Evolutionary conservation across 352 stramenopile genomes (phyloP).

Genomic region (Phytophthora colocasiae): DNA sequence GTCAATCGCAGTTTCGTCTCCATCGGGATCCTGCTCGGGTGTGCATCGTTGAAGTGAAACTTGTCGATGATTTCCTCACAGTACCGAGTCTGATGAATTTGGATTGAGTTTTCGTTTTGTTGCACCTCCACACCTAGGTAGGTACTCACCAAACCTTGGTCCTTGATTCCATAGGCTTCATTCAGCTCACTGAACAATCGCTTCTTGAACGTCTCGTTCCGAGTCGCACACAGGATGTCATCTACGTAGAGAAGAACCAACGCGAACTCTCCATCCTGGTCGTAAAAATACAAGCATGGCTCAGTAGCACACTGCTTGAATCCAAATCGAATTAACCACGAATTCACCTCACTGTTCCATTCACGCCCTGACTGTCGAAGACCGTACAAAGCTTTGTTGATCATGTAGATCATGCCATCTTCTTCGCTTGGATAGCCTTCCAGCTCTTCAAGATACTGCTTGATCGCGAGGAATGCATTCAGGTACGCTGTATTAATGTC

Average conservation of each 20-base stretch:
- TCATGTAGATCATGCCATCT: slow-evolving; percentile 9
- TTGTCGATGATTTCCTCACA: not conserved
- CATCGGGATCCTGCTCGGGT: not conserved
- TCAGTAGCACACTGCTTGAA: slow-evolving; percentile 21
- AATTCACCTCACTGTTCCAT: slow-evolving; percentile 29
- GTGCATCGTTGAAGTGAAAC: not conserved
- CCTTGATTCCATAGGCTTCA: slow-evolving; percentile 32
- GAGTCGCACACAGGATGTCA: slow-evolving; percentile 37
- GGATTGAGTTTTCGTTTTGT: slow-evolving; percentile 4
- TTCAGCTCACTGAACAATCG: slow-evolving; percentile 26
- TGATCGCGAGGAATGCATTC: slow-evolving; percentile 16
- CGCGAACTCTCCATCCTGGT: slow-evolving; percentile 10
- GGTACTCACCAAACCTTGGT: slow-evolving; percentile 24
- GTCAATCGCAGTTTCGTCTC: not conserved
- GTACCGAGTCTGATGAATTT: slow-evolving; percentile 10
- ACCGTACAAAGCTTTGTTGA: slow-evolving; percentile 29
- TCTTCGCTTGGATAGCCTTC: slow-evolving; percentile 24
- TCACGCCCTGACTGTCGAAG: slow-evolving; percentile 24
- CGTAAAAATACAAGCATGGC: slow-evolving; percentile 30
- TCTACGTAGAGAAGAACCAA: slow-evolving; percentile 36
- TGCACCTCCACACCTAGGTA: slow-evolving; percentile 24
- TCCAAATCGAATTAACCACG: slow-evolving; percentile 13
- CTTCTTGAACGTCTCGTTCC: slow-evolving; percentile 18
- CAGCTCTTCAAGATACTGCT: slow-evolving; percentile 17
- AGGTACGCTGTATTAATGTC: slow-evolving; percentile 24